Percentiles rank a stretch among this genome's conserved stretches.
Evolutionary conservation across 2,329 filamentous ascomycete species (phyloP).

Genomic region (Aspergillus ustus): DNA sequence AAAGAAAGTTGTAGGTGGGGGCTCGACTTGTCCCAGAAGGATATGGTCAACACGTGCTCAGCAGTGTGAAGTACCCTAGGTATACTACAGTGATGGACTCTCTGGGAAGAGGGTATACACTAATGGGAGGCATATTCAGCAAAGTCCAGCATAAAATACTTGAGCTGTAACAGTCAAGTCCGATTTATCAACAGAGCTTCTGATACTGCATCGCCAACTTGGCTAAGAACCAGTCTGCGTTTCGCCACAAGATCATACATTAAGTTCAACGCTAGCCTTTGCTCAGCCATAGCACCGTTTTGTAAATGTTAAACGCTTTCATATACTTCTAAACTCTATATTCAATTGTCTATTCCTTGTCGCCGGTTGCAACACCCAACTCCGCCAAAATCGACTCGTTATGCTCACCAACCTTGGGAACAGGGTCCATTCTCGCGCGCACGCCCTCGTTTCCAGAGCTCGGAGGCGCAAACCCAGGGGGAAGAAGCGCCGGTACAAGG

Average conservation of each 20-base stretch:
- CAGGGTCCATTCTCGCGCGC: conserved; percentile 38
- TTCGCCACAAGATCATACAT: too few species aligned
- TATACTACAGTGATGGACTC: too few species aligned
- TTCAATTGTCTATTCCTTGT: not conserved
- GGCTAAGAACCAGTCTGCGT: too few species aligned
- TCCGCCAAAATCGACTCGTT: conserved; percentile 54
- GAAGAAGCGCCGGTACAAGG: conserved; percentile 54
- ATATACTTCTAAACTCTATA: not conserved
- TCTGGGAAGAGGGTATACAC: too few species aligned
- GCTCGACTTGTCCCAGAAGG: not conserved
- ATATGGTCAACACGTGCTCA: not conserved
- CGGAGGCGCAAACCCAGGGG: conserved; percentile 49
- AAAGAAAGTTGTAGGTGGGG: not conserved
- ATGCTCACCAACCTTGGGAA: conserved; percentile 58
- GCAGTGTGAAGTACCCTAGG: too few species aligned
- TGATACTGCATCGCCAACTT: too few species aligned
- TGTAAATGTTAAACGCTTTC: not conserved
- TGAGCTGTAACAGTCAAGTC: too few species aligned
- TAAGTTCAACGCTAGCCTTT: not conserved
- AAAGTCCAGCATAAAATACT: too few species aligned
- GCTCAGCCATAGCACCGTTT: not conserved
- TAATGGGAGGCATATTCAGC: too few species aligned
- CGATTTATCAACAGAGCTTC: too few species aligned
- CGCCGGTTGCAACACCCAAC: conserved; percentile 34
- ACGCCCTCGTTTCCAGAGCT: conserved; percentile 23